phyloP scores from a whole-genome alignment of 2,329 filamentous ascomycete genomes.

The Sordariomycetes sp. region DNA sequence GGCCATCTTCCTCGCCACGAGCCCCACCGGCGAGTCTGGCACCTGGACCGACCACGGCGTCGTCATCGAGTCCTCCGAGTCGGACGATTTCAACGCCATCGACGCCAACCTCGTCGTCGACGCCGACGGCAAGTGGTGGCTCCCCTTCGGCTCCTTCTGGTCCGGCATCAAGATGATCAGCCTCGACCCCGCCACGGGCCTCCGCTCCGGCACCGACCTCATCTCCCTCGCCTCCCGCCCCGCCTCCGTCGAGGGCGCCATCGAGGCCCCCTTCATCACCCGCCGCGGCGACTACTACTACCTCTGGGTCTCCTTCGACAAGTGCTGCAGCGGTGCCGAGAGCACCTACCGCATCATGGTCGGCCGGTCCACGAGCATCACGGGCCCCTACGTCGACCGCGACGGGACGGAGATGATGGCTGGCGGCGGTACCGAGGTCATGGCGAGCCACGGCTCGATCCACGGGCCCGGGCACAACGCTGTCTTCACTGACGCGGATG shows the following conservation, averaged over 20 bases:
- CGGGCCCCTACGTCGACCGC: conserved; percentile 15
- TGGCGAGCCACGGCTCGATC: conserved; percentile 14
- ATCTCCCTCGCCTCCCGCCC: conserved; percentile 14
- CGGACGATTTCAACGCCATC: conserved; percentile 15
- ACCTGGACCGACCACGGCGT: conserved; percentile 16
- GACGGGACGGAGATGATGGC: conserved; percentile 12
- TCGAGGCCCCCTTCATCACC: conserved; percentile 17
- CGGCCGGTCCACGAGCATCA: conserved; percentile 15
- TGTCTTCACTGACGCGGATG: conserved; percentile 16
- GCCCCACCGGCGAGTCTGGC: conserved; percentile 14
- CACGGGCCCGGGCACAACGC: conserved; percentile 17
- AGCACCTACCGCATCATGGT: conserved; percentile 19
- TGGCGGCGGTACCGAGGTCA: conserved; percentile 16
- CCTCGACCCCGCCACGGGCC: conserved; percentile 13
- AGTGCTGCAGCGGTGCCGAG: conserved; percentile 14
- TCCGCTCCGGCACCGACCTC: conserved; percentile 10
- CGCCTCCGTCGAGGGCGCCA: conserved; percentile 9
- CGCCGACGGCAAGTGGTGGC: conserved; percentile 14
- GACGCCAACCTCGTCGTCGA: conserved; percentile 16
- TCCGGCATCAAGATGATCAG: conserved; percentile 16
- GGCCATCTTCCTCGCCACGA: conserved; percentile 17
- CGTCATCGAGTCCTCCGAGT: conserved; percentile 12
- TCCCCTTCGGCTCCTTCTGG: conserved; percentile 18
- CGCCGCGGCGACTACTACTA: conserved; percentile 16
- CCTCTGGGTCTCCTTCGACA: conserved; percentile 18